Evolutionary conservation across 2,329 filamentous ascomycete species (phyloP), one percentile per base, ranked within the genome.

Genomic region (Pseudogymnoascus sp.): DNA sequence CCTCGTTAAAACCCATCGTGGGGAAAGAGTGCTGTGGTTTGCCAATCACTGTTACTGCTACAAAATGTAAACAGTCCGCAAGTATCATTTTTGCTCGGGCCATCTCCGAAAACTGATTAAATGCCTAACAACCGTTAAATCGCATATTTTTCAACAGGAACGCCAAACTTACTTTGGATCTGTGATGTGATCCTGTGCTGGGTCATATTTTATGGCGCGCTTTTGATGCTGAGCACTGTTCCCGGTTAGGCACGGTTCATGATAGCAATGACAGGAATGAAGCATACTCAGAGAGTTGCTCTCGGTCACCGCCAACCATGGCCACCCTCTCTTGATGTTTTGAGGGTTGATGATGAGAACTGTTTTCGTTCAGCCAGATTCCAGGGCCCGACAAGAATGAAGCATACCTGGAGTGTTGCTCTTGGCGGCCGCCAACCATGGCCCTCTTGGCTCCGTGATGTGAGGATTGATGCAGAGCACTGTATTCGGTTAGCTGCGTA

Each of bases 81-180:
- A 55, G 15, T 55, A 55, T 55, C 48, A 55, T 33, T 55, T 33
- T 55, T 55, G 48, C 48, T 55, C 48, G 33, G 48, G 48, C 48
- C 48, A 55, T 55, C 48, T 33, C 27, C 15, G 48, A 55, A 29
- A 55, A 55, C 48, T 17, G 48, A 55, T 55, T 55, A 3, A 29
- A 55, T 17, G 48, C 48, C 29, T 33, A 4, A 12, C 15, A 55
- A 13, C n/a, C 4, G 29, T 55, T 33, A 55, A 33, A 17, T 21
- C 48, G 48, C 29, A 21, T 7, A n/a, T 13, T 33, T 33, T 17
- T 55, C 9, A 21, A 21, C 15, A 17, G 48, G 13, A 10, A 55
- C 9, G 6, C 29, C 15, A 15, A 55, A 55, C 48, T 33, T 33
- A 55, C 48, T 55, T 5, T 55, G 48, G 29, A 55, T 55, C 29